Base-by-base conservation (phyloP, 352 stramenopile genomes). In the Phytophthora podocarpi region DNA sequence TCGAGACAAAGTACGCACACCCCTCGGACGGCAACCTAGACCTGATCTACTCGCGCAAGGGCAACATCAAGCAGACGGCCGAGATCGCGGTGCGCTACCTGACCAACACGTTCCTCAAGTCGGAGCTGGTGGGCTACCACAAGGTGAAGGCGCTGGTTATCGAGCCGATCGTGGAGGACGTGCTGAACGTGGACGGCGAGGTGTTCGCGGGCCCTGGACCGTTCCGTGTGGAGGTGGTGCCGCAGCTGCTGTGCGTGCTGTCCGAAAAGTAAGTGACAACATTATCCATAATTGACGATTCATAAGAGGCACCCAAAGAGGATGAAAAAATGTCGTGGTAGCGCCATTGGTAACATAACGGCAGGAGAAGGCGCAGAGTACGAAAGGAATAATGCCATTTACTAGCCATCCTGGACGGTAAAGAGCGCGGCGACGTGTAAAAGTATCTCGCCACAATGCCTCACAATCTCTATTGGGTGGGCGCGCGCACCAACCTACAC, bases 71-170 rank as follows among this genome's bases (percentile, higher is more conserved):
- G 46, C 60, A 88, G 65, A 78, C 67, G n/a, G 31, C 77, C 0
- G 74, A 89, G 40, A 71, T 93, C 13, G 69, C 40, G 8, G 40
- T 82, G 42, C 79, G 77, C 23, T 91, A 91, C 67, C 20, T 87
- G 11, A 57, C 54, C 9, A 75, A 80, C 57, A 73, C 82, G 23
- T 87, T 85, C 58, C 61, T 90, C 20, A 62, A 82, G 52, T 85
- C 80, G 43, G 53, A 76, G 26, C 51, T 91, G 20, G 74, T 90
- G 12, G 70, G 76, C 53, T 93, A 93, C 65, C 64, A 82, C 73
- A 93, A 93, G 74, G 68, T 93, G 47, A 90, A 91, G 59, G 84
- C 84, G 1, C 62, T 93, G 41, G 74, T 91, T 36, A 89, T 92
- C 42, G 82, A 91, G 37, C 79, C 82, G 16, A 67, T 78, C 2